These are phyloP conservation scores for Umbilicus rupestris DNA, from an alignment of 164 flowering plant genomes.

Conservation along the genomic window DNA sequence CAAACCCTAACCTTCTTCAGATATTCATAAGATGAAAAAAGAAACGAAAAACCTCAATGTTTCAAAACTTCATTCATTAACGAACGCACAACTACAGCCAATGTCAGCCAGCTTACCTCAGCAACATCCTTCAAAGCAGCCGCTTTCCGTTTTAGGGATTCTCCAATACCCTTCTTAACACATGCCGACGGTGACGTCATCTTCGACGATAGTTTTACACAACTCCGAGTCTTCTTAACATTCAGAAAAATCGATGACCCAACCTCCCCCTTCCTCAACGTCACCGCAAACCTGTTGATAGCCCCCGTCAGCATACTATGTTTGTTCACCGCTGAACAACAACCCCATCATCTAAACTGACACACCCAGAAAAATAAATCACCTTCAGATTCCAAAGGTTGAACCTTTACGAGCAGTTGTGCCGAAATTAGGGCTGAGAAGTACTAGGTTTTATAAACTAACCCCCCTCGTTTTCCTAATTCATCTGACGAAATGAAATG, in stretches of 20 bases:
- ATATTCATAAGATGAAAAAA: too few species aligned
- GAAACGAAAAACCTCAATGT: too few species aligned
- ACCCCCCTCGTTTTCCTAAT: too few species aligned
- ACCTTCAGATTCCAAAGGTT: too few species aligned
- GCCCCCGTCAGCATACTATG: too few species aligned
- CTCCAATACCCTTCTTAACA: constrained; percentile 11
- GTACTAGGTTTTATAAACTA: too few species aligned
- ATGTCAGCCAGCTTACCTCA: constrained; percentile 18
- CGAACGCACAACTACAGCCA: neutral
- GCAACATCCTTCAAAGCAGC: constrained; percentile 10
- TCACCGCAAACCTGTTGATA: constrained; percentile 23
- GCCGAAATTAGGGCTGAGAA: too few species aligned
- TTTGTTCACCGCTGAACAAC: too few species aligned
- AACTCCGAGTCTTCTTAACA: constrained; percentile 7
- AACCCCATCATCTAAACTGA: too few species aligned
- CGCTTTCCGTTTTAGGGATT: constrained; percentile 4
- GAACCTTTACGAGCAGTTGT: too few species aligned
- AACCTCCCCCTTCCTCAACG: constrained; percentile 14
- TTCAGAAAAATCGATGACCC: constrained; percentile 10
- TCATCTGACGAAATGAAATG: too few species aligned
- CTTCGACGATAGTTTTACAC: constrained; percentile 8
- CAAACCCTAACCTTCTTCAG: constrained; percentile 1
- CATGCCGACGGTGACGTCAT: neutral
- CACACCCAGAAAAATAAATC: too few species aligned
- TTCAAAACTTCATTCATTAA: neutral